phyloP scores from a whole-genome alignment of 2,329 filamentous ascomycete species.

The Ceratocystiopsis sp. region DNA sequence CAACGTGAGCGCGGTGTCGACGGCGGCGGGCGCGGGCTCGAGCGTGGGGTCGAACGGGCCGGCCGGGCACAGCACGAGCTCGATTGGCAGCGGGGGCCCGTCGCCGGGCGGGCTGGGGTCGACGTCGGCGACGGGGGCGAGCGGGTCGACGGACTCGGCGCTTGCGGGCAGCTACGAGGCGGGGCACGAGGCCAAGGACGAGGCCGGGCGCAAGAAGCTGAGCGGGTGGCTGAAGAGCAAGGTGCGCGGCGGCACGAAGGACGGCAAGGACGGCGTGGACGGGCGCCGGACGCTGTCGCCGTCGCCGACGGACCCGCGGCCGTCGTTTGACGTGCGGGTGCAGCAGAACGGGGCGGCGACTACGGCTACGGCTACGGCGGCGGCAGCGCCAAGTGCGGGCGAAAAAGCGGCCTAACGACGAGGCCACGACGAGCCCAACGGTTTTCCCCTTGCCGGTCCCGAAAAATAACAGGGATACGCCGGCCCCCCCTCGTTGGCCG shows the following conservation, averaged over 20 bases:
- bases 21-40: conserved; percentile 21
- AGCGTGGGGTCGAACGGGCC: conserved; percentile 43
- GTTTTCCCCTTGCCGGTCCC: too few relatives aligned
- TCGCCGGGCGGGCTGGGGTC: conserved; percentile 12
- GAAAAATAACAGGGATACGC: too few relatives aligned
- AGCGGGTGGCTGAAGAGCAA: conserved; percentile 43
- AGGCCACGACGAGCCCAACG: too few relatives aligned
- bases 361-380: background rate
- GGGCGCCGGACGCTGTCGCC: conserved; percentile 40
- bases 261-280: conserved; percentile 39
- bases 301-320: conserved; percentile 14
- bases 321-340: background rate
- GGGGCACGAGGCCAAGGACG: conserved; percentile 29
- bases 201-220: conserved; percentile 26
- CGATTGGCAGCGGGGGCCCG: conserved; percentile 43
- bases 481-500: too few relatives aligned
- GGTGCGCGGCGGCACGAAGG: conserved; percentile 28
- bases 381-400: too few relatives aligned
- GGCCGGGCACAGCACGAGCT: conserved; percentile 50
- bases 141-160: conserved; percentile 31
- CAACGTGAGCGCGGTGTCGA: conserved; percentile 4
- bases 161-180: conserved; percentile 20
- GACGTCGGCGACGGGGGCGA: conserved; percentile 33
- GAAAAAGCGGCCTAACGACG: too few relatives aligned
- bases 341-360: background rate